Evolutionary conservation across 306 rosid genomes (phyloP).

Genomic region (Prunus mume): DNA sequence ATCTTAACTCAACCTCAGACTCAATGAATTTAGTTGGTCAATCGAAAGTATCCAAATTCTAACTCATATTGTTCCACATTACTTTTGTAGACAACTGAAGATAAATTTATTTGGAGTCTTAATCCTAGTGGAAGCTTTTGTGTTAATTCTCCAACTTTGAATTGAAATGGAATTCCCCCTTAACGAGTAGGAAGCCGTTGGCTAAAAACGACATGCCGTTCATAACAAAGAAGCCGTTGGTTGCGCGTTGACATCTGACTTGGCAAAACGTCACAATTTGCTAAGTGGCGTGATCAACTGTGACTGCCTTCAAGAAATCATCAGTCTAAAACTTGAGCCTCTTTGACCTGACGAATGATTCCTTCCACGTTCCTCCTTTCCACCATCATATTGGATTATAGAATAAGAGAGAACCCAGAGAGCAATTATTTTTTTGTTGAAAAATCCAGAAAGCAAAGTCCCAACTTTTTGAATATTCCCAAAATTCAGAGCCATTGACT

Average conservation of each 20-base stretch:
- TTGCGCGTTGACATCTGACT: not conserved
- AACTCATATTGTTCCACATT: too few relatives aligned
- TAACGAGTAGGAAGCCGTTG: not conserved
- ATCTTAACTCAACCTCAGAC: too few relatives aligned
- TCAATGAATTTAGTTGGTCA: too few relatives aligned
- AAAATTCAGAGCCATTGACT: not conserved
- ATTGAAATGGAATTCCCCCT: not conserved
- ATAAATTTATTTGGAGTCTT: too few relatives aligned
- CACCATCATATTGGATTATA: not conserved
- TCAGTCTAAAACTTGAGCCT: not conserved
- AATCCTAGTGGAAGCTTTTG: too few relatives aligned
- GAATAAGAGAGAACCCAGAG: not conserved
- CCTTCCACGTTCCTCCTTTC: not conserved
- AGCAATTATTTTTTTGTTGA: not conserved
- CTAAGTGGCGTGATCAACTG: not conserved
- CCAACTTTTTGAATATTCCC: not conserved
- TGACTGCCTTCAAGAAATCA: not conserved
- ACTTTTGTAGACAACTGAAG: too few relatives aligned
- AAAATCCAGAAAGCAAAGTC: not conserved
- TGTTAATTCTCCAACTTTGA: too few relatives aligned
- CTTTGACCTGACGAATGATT: not conserved
- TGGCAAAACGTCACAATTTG: not conserved
- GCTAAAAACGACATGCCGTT: too few relatives aligned
- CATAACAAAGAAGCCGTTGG: not conserved
- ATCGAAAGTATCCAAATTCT: too few relatives aligned